Evolutionary conservation across 2,329 filamentous ascomycete genomes (phyloP).

Genomic region (Thelonectria blattea): DNA sequence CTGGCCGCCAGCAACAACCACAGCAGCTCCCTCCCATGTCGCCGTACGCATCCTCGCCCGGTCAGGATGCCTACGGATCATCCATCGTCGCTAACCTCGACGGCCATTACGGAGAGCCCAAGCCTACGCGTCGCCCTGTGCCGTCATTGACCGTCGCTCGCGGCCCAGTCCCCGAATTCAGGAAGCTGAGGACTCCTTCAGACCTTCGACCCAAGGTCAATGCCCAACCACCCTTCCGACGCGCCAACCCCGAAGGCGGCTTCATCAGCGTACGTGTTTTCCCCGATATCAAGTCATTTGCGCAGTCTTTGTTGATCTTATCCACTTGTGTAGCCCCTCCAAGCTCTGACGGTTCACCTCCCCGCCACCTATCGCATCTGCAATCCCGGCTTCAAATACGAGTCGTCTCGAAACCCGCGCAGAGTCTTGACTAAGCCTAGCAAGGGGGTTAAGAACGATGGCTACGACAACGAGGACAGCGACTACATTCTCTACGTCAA

Average conservation of each 20-base stretch:
- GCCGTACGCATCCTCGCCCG: slow-evolving; percentile 64
- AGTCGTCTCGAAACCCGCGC: slow-evolving; percentile 94
- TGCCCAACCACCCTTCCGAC: slow-evolving; percentile 84
- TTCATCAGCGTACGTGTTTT: slow-evolving; percentile 84
- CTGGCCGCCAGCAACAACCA: slow-evolving; percentile 47
- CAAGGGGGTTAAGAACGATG: slow-evolving; percentile 98
- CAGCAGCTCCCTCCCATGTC: slow-evolving; percentile 78
- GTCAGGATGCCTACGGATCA: slow-evolving; percentile 74
- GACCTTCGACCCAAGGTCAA: slow-evolving; percentile 87
- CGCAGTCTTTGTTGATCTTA: slow-evolving; percentile 19
- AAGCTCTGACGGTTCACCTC: slow-evolving; percentile 91
- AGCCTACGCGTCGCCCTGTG: slow-evolving; percentile 58
- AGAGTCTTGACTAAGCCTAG: slow-evolving; percentile 97
- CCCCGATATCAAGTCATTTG: neutral
- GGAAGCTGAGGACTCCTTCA: slow-evolving; percentile 72
- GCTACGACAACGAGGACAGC: slow-evolving; percentile 98
- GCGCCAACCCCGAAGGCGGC: slow-evolving; percentile 94
- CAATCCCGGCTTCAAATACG: slow-evolving; percentile 98
- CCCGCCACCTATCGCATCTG: slow-evolving; percentile 97
- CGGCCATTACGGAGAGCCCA: slow-evolving; percentile 64
- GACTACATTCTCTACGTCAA: slow-evolving; percentile 99
- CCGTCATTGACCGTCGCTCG: slow-evolving; percentile 56
- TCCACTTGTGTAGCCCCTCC: slow-evolving; percentile 70
- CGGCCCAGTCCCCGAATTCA: slow-evolving; percentile 86
- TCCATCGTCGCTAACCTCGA: slow-evolving; percentile 76